phyloP scores from a whole-genome alignment of 495 filamentous ascomycete species.

The Neurospora sp. region DNA sequence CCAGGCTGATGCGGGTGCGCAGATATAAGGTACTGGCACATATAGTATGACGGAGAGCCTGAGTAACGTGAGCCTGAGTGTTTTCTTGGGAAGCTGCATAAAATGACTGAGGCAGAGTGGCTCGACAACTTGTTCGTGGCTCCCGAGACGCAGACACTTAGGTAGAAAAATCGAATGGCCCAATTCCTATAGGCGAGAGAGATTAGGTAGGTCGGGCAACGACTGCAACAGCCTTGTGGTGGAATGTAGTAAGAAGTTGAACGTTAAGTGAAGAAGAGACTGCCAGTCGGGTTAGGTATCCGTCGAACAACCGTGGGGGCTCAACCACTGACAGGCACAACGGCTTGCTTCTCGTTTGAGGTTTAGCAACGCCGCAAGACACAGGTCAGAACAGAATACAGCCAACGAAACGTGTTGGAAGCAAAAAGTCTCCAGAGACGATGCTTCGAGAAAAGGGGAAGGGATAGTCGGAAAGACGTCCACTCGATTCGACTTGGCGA shows the following conservation, averaged over 20 bases:
- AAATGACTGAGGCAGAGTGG: background rate
- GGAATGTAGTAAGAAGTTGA: background rate
- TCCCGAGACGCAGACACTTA: background rate
- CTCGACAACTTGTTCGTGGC: background rate
- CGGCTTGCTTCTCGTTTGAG: background rate
- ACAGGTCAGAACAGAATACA: background rate
- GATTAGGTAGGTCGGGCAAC: background rate
- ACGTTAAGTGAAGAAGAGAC: background rate
- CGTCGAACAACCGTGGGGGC: background rate
- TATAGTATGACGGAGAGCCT: background rate
- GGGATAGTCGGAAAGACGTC: background rate
- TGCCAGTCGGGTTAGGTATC: background rate
- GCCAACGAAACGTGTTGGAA: background rate
- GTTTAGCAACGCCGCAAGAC: background rate
- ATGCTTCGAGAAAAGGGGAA: background rate
- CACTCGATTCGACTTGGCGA: background rate
- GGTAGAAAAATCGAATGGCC: background rate
- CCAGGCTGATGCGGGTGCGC: background rate
- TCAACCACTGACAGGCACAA: background rate
- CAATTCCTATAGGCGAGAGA: background rate
- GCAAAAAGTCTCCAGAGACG: background rate
- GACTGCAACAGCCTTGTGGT: background rate
- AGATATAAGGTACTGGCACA: background rate
- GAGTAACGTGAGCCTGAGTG: background rate
- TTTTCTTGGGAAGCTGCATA: background rate